These are phyloP conservation scores for Solanum sejunctum DNA, from an alignment of 257 asterid genomes.

Conservation along the genomic window DNA sequence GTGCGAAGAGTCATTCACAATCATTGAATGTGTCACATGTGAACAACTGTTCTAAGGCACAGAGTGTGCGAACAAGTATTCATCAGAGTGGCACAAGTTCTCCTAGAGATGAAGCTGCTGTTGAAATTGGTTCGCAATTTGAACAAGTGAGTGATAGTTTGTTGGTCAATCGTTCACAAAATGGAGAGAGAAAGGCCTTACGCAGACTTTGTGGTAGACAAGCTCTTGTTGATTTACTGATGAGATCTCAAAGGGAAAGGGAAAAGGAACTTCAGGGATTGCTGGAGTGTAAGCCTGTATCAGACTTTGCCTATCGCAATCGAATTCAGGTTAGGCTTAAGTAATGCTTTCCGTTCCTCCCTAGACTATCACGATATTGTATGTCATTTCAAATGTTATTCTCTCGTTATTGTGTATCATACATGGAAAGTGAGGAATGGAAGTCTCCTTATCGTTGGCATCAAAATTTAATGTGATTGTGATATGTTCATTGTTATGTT, in stretches of 20 bases:
- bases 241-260: conserved; percentile 64
- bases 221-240: conserved; percentile 73
- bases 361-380: background rate
- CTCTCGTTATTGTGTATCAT: background rate
- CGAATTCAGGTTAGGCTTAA: conserved; percentile 68
- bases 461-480: background rate
- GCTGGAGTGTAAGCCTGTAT: conserved; percentile 49
- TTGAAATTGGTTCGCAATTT: conserved; percentile 32
- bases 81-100: conserved; percentile 25
- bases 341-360: background rate
- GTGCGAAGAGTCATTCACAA: conserved; percentile 29
- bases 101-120: conserved; percentile 30
- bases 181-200: conserved; percentile 40
- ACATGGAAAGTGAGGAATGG: background rate
- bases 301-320: conserved; percentile 71
- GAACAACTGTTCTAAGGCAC: conserved; percentile 24
- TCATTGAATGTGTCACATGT: conserved; percentile 13
- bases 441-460: background rate
- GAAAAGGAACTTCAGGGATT: conserved; percentile 50
- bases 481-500: background rate
- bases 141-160: conserved; percentile 37
- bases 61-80: conserved; percentile 31
- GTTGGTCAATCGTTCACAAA: conserved; percentile 19
- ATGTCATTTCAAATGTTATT: background rate
- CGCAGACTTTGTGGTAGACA: conserved; percentile 81